Evolutionary conservation across 2,329 filamentous ascomycete genomes (phyloP).

Genomic region (Alternaria longipes): DNA sequence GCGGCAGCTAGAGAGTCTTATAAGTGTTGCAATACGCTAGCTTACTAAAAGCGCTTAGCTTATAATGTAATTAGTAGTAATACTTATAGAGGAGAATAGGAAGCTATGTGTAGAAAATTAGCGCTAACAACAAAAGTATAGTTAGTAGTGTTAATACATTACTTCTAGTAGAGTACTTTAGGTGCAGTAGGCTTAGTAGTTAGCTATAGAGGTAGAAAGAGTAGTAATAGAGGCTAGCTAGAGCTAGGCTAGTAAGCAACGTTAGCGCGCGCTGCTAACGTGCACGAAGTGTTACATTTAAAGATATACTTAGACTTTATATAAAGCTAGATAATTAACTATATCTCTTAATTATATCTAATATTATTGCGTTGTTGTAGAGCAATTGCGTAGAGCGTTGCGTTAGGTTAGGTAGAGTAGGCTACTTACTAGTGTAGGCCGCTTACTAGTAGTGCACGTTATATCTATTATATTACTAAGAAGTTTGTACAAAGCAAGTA

Average conservation of each 20-base stretch:
- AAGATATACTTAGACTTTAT: neutral
- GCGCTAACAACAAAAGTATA: neutral
- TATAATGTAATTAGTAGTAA: neutral
- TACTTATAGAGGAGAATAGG: neutral
- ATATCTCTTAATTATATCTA: too few relatives aligned
- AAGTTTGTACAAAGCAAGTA: too few relatives aligned
- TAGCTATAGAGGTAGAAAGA: neutral
- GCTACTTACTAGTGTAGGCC: too few relatives aligned
- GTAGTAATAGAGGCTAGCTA: neutral
- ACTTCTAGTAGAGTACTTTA: neutral
- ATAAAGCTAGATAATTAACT: neutral
- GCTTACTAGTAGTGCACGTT: too few relatives aligned
- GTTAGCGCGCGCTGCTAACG: neutral
- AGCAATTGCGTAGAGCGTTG: neutral
- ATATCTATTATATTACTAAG: too few relatives aligned
- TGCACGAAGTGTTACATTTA: neutral
- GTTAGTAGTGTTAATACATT: neutral
- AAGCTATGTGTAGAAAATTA: neutral
- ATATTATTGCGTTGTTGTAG: too few relatives aligned
- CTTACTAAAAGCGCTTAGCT: neutral
- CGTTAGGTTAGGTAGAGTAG: neutral
- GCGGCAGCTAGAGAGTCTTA: neutral
- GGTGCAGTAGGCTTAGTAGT: neutral
- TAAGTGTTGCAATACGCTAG: neutral
- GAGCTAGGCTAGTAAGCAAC: neutral